Base-by-base conservation (phyloP, 2,329 filamentous ascomycete genomes). In the Teratosphaeria nubilosa region DNA sequence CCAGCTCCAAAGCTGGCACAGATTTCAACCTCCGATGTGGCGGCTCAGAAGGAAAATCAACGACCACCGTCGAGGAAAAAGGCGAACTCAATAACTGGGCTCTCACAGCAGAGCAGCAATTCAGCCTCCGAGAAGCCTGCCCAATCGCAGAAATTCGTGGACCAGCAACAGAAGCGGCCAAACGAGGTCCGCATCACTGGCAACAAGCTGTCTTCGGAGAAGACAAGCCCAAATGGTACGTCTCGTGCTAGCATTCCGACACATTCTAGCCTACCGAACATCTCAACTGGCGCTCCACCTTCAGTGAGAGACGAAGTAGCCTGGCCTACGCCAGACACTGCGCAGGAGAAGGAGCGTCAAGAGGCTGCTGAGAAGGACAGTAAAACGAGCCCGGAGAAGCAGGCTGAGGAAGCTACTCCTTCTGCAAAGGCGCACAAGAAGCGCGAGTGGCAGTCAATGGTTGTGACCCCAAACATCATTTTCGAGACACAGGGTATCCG, bases 291-390 rank as follows among this genome's bases (percentile, higher is more conserved):
- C 14, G 62, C 63, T 4, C 69, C 82, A 34, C 88, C 88, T 27
- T 80, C 88, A 1, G 86, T 90, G 53, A 85, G 82, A 59, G 91
- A 97, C 72, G 81, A 89, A 54, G 78, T 84, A 56, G 85, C 85
- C 22, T 99, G 94, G 94, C 94, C 94, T 16, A 97, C 92, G 2
- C 91, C 91, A 0, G 90, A 96, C 65, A 86, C 80, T 54, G 87
- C 86, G 1, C 83, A 86, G 56, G 85, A 86, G 54, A 90, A 94
- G 65, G 83, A 88, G 61, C 89, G 88, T 74, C 86, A 86, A 68
- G 91, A 90, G 72, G 75, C 79, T 1, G 78, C 83, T 56, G 80
- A 86, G 57, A 90, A 90, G 72, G 79, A 80, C 13, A 27, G 25
- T 22, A 48, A 48, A 16, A 48, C 41, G 41, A 80, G 84, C 52